phyloP scores from a whole-genome alignment of 768 basidiomycete genomes.

The Rhizopogon vinicolor region DNA sequence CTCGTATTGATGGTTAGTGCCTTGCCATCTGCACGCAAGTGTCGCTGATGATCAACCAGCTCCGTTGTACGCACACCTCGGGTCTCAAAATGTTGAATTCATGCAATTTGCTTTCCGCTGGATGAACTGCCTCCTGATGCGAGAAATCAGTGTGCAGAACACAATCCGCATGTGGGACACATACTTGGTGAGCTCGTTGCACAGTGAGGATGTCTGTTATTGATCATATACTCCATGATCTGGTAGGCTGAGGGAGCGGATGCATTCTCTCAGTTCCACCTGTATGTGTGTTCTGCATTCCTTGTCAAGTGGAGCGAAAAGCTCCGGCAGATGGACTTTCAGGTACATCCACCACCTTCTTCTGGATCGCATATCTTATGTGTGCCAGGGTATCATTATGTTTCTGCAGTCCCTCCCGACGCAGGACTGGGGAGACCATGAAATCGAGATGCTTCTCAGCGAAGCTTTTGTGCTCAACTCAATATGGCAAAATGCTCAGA shows the following conservation, averaged over 20 bases:
- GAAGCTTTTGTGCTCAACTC: constrained; percentile 94
- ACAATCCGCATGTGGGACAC: constrained; percentile 99
- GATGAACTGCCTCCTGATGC: constrained; percentile 99
- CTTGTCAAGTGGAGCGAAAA: constrained; percentile 94
- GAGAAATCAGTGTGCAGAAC: constrained; percentile 94
- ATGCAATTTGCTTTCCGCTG: constrained; percentile 99
- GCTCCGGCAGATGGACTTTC: constrained; percentile 95
- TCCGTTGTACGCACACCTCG: constrained; percentile 83
- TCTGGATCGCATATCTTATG: constrained; percentile 1
- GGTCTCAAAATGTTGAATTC: constrained; percentile 91
- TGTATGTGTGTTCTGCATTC: constrained; percentile 98
- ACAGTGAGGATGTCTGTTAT: background rate
- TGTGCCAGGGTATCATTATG: constrained; percentile 90
- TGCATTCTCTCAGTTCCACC: constrained; percentile 97
- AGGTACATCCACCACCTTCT: constrained; percentile 47
- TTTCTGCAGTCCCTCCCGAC: constrained; percentile 92
- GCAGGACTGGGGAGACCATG: constrained; percentile 92
- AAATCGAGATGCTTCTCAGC: constrained; percentile 91
- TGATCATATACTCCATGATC: constrained; percentile 2
- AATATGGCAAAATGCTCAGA: constrained; percentile 91
- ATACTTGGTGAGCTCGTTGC: constrained; percentile 67
- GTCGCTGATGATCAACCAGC: constrained; percentile 37
- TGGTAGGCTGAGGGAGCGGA: constrained; percentile 91
- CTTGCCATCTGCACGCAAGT: background rate
- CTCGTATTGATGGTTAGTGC: constrained; percentile 77